Conservation (phyloP, 176 grass and related monocot genomes). For the Poa annua region DNA sequence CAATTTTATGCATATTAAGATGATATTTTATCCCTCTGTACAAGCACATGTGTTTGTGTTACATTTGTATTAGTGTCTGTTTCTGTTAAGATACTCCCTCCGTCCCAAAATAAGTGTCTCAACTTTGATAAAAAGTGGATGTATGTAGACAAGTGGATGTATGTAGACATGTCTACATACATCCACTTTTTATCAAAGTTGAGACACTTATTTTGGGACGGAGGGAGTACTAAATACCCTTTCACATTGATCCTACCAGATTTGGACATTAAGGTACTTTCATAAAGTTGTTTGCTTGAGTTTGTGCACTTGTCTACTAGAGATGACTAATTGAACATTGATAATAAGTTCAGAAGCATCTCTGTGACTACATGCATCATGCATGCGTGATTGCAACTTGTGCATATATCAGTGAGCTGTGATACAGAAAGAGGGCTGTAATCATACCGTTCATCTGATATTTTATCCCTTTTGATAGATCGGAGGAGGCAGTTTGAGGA, state of each 20-base stretch:
- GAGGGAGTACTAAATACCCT: slow-evolving; percentile 1
- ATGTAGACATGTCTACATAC: too few relatives aligned
- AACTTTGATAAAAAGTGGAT: too few relatives aligned
- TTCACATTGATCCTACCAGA: not conserved
- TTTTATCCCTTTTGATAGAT: slow-evolving; percentile 53
- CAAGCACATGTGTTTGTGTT: not conserved
- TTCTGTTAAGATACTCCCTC: not conserved
- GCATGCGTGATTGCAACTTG: not conserved
- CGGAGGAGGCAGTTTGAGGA: slow-evolving; percentile 93
- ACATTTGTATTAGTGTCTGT: slow-evolving; percentile 1
- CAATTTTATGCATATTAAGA: slow-evolving; percentile 2
- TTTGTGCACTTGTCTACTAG: not conserved
- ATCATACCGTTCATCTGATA: not conserved
- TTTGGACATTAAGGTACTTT: not conserved
- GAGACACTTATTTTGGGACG: too few relatives aligned
- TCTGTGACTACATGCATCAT: not conserved
- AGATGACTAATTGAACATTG: not conserved
- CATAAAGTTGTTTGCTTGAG: not conserved
- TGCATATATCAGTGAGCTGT: not conserved
- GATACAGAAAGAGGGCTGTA: not conserved
- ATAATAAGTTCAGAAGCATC: slow-evolving; percentile 21
- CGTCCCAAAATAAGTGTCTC: too few relatives aligned
- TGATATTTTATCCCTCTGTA: not conserved
- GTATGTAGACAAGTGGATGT: too few relatives aligned
- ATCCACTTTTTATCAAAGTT: too few relatives aligned